Evolutionary conservation across 2,329 filamentous ascomycete species (phyloP), one percentile per base, ranked within the genome.

Genomic region (Trichocomaceae sp.): DNA sequence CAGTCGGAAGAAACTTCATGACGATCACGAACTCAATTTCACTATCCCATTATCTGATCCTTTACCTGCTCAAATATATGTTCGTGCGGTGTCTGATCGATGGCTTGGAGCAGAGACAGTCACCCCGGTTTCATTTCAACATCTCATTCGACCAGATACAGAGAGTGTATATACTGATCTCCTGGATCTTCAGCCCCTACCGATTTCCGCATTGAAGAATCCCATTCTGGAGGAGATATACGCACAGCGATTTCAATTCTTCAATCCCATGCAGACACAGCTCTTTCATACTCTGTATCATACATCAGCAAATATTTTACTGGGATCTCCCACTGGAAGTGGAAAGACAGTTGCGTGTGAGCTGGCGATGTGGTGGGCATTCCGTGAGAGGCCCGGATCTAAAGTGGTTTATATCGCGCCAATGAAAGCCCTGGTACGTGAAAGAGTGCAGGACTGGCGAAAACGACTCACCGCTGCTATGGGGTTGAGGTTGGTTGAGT

Each of bases 241-340:
- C 65, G 84, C 80, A 0, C 78, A 92, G 67, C 83, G 90, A 31
- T 99, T 99, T 71, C 86, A 93, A 60, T 99, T 86, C 72, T 99
- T 99, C 79, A 99, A 99, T 67, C 93, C 93, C 0, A 97, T 99
- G 95, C 93, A 99, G 71, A 97, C 93, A 0, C 93, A 99, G 66
- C 90, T 99, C 50, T 99, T 99, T 73, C 93, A 99, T 66, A 92
- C 90, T 13, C 81, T 99, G 33, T 99, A 99, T 62, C 87, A 97
- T 68, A 96, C 93, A 0, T 73, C 87, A 7, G 86, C 88, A 46
- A 99, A 99, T 66, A 91, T 99, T 4, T 80, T 99, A 2, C 81
- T 99, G 8, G 93, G 95, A 7, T 97, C 93, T 2, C 95, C 93
- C 0, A 99, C 95, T 0, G 93, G 93, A 56, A 96, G 90, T 78